Base-by-base conservation (phyloP, 2,329 filamentous ascomycete species). In the Trichophyton mentagrophytes region DNA sequence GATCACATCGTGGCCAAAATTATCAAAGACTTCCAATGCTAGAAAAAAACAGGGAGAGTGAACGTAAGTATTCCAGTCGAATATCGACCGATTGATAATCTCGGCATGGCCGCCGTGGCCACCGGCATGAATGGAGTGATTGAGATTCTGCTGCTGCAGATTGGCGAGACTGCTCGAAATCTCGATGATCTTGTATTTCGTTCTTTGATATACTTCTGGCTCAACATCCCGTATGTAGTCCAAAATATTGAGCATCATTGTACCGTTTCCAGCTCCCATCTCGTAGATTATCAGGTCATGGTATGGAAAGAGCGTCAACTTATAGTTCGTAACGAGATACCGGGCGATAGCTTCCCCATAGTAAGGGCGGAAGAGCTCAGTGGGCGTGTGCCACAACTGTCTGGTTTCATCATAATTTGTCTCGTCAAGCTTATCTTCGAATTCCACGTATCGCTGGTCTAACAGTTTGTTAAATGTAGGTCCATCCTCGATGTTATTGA, bases 241-340 rank as follows among this genome's bases (percentile, higher is more conserved):
- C 64, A 99, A 82, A 61, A 99, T 91, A 74, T 99, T 99, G 71
- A 93, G 81, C 93, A 99, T 99, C 71, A 99, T 82, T 0, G 95
- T 99, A 64, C 93, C 93, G 69, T 96, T 92, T 68, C 93, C 93
- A 44, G 93, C 93, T 59, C 93, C 93, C 88, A 99, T 95, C 73
- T 99, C 93, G 81, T 96, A 99, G 73, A 99, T 95, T 68, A 95
- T 89, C 59, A 99, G 82, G 74, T 99, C 93, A 74, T 96, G 86
- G 78, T 97, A 96, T 1, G 93, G 93, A 72, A 93, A 97, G 61
- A 90, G 84, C 51, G 89, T 89, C 71, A 96, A 84, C 72, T 93
- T 90, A 81, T 99, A 99, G 77, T 99, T 96, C 66, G 89, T 86
- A 66, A 97, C 86, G 51, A 99, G 83, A 73, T 97, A 96, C 20